phyloP scores from a whole-genome alignment of 495 filamentous ascomycete species.

The Sabuloglossum arenarium region DNA sequence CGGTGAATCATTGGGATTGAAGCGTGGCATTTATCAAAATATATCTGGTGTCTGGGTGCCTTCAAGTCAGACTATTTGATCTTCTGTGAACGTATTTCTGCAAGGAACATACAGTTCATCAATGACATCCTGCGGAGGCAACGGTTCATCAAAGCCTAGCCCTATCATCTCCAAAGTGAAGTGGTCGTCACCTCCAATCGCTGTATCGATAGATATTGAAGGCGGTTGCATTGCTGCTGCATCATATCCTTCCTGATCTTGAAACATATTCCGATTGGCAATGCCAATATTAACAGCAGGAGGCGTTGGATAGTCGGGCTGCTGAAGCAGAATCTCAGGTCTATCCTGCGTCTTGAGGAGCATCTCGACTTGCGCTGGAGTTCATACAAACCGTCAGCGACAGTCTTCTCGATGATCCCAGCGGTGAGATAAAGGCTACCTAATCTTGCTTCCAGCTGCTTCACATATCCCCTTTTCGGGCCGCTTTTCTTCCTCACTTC shows the following conservation, averaged over 20 bases:
- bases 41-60: conserved; percentile 47
- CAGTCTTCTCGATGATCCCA: not conserved
- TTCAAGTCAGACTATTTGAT: conserved; percentile 8
- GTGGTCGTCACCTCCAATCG: conserved; percentile 7
- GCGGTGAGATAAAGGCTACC: conserved; percentile 30
- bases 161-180: conserved; percentile 78
- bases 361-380: conserved; percentile 79
- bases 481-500: conserved; percentile 95
- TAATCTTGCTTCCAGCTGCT: conserved; percentile 82
- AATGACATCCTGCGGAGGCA: conserved; percentile 71
- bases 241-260: not conserved
- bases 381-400: conserved; percentile 7
- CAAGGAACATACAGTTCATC: conserved; percentile 55
- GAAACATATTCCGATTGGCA: not conserved
- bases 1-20: conserved; percentile 76
- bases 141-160: conserved; percentile 75
- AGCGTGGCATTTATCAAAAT: conserved; percentile 77
- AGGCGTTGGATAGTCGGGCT: not conserved
- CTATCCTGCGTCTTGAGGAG: conserved; percentile 41
- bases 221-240: not conserved
- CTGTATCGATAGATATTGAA: not conserved
- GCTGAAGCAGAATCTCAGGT: not conserved
- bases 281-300: not conserved
- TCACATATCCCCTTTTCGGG: conserved; percentile 94
- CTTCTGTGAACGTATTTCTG: not conserved